Evolutionary conservation across 2,329 filamentous ascomycete species (phyloP).

Genomic region (Cercospora sesami): DNA sequence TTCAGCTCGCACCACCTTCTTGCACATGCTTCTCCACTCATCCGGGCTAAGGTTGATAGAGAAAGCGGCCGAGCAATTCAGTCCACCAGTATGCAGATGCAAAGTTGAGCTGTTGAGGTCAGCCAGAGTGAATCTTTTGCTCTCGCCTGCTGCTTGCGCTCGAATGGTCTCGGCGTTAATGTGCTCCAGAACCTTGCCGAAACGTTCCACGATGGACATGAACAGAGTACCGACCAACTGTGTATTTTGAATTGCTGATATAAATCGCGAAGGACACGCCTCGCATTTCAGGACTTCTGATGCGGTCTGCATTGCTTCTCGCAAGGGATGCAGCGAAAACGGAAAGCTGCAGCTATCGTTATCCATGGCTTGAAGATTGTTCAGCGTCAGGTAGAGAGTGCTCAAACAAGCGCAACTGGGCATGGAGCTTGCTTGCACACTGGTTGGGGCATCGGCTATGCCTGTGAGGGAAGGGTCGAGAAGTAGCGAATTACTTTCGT

Average conservation of each 20-base stretch:
- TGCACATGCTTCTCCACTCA: constrained; percentile 48
- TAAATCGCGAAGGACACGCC: constrained; percentile 45
- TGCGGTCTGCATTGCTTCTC: constrained; percentile 45
- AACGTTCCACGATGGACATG: constrained; percentile 45
- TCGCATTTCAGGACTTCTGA: constrained; percentile 44
- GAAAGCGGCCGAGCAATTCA: constrained; percentile 48
- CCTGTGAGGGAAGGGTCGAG: constrained; percentile 22
- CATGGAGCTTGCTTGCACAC: constrained; percentile 19
- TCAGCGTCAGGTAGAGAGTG: constrained; percentile 48
- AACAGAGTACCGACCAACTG: constrained; percentile 46
- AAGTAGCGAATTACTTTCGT: constrained; percentile 15
- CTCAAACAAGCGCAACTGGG: constrained; percentile 48
- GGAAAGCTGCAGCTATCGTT: constrained; percentile 44
- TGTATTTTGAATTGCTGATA: constrained; percentile 49
- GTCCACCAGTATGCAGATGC: constrained; percentile 47
- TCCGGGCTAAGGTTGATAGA: constrained; percentile 45
- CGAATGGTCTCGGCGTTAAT: constrained; percentile 45
- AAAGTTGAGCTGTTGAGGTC: constrained; percentile 42
- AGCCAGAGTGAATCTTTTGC: constrained; percentile 47
- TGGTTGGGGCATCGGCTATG: neutral
- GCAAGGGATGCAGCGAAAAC: constrained; percentile 44
- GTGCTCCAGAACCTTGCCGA: constrained; percentile 42
- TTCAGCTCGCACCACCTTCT: constrained; percentile 49
- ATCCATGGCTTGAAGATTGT: constrained; percentile 43
- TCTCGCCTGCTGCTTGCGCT: constrained; percentile 37